These are phyloP conservation scores for Geranomyces variabilis DNA, from an alignment of 192 early-diverging fungal genomes.

Conservation along the genomic window DNA sequence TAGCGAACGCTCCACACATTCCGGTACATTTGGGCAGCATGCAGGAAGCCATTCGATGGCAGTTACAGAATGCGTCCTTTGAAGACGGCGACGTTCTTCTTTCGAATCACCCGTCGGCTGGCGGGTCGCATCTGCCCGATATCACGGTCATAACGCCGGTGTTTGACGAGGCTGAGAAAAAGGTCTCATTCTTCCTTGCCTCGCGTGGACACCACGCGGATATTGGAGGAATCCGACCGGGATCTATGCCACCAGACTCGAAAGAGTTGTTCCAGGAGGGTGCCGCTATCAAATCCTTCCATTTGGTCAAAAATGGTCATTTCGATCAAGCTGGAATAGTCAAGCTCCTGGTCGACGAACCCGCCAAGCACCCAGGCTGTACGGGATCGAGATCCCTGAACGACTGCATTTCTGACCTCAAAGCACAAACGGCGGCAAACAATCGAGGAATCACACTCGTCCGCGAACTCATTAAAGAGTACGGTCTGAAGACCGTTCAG, in stretches of 20 bases:
- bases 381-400: constrained; percentile 84
- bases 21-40: constrained; percentile 94
- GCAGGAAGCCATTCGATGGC: constrained; percentile 91
- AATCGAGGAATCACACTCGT: constrained; percentile 88
- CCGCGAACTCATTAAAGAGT: constrained; percentile 79
- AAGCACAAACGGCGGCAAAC: constrained; percentile 98
- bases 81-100: constrained; percentile 92
- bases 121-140: constrained; percentile 68
- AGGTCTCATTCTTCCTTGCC: constrained; percentile 87
- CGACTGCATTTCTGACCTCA: constrained; percentile 92
- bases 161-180: constrained; percentile 67
- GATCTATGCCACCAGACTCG: constrained; percentile 89
- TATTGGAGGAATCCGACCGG: constrained; percentile 71
- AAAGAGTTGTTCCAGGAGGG: constrained; percentile 94
- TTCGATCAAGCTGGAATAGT: constrained; percentile 88
- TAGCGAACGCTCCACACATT: constrained; percentile 88
- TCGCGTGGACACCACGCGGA: constrained; percentile 92
- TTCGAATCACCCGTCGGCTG: constrained; percentile 94
- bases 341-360: constrained; percentile 75
- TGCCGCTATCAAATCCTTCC: constrained; percentile 85
- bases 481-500: constrained; percentile 83
- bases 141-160: constrained; percentile 98
- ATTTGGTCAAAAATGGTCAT: constrained; percentile 77
- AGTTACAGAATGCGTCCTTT: constrained; percentile 72
- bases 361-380: constrained; percentile 82